phyloP scores from a whole-genome alignment of 2,329 filamentous ascomycete species.

The Pleomassaria siparia region DNA sequence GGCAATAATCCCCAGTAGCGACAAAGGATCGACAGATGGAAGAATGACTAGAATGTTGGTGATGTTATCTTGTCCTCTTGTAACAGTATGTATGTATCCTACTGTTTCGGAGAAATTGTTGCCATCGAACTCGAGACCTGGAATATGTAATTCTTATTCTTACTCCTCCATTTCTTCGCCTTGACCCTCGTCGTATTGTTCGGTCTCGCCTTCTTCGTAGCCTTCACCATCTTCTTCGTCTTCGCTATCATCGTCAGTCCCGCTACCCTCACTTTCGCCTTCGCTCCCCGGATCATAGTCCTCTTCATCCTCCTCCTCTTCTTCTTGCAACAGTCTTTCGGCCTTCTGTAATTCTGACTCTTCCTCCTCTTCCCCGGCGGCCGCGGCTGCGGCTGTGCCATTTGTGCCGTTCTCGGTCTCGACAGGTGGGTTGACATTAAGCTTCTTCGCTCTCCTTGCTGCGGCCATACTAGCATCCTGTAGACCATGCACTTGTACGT shows the following conservation, averaged over 20 bases:
- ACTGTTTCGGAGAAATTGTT: background rate
- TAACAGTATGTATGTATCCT: constrained; percentile 1
- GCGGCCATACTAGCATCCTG: constrained; percentile 66
- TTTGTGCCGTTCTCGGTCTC: constrained; percentile 29
- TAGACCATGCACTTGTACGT: constrained; percentile 61
- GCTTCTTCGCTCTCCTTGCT: constrained; percentile 59
- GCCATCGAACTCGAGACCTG: too few relatives aligned
- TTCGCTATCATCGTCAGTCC: constrained; percentile 36
- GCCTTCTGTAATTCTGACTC: constrained; percentile 45
- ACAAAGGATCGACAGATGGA: background rate
- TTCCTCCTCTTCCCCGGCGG: constrained; percentile 32
- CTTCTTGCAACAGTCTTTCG: constrained; percentile 21
- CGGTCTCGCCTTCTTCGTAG: constrained; percentile 33
- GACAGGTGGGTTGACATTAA: constrained; percentile 52
- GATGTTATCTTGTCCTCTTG: background rate
- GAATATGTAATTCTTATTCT: background rate
- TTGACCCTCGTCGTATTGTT: constrained; percentile 18
- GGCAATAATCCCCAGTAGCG: background rate
- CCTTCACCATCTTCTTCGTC: constrained; percentile 27
- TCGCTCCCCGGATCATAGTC: constrained; percentile 47
- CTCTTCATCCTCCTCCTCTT: constrained; percentile 46
- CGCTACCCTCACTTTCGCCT: constrained; percentile 44
- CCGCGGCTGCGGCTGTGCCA: constrained; percentile 12
- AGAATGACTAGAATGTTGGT: background rate
- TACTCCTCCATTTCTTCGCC: constrained; percentile 32